Base-by-base conservation (phyloP, 306 rosid species). In the Hippophae tibetana region DNA sequence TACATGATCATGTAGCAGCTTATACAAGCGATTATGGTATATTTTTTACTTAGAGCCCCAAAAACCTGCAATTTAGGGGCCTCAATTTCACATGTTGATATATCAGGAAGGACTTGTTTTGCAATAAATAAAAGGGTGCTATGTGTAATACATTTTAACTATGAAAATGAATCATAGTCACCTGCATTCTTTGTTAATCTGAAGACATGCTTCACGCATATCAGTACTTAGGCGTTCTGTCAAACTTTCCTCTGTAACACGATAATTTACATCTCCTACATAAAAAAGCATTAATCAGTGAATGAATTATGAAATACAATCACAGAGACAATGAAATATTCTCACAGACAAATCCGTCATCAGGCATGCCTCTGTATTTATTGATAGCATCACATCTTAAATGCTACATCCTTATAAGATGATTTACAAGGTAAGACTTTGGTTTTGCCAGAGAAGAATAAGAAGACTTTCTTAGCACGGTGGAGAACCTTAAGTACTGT, bases 111-210 rank as follows among this genome's bases (percentile, higher is more conserved):
- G 5, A 53, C 40, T 13, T 13, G 54, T n/a, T 50, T n/a, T 13
- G 13, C 9, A 9, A 2, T 2, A 11, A 46, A 9, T n/a, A 64
- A 9, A 7, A 54, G 5, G 3, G 7, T 58, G 31, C 9, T 5
- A 62, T 40, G 41, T 8, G 52, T 8, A 41, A 12, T 9, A 9
- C 3, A 31, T 31, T 31, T 9, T 13, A 40, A 18, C 12, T 41
- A 50, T 50, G 59, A 42, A 42, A 42, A 3, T 7, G 18, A 14
- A 57, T 9, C 59, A 52, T 60, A 47, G 64, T 61, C 65, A 86
- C 97, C 81, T 79, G 87, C 84, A 86, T 54, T 73, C 80, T 53
- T 73, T 76, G 78, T 81, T 83, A 58, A 86, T 84, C 70, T 73
- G 78, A 71, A 82, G 86, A 65, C 88, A 84, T 52, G 84, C 74